Evolutionary conservation across 495 filamentous ascomycete genomes (phyloP), one percentile per base, ranked within the genome.

Genomic region (Acidiella bohemica): DNA sequence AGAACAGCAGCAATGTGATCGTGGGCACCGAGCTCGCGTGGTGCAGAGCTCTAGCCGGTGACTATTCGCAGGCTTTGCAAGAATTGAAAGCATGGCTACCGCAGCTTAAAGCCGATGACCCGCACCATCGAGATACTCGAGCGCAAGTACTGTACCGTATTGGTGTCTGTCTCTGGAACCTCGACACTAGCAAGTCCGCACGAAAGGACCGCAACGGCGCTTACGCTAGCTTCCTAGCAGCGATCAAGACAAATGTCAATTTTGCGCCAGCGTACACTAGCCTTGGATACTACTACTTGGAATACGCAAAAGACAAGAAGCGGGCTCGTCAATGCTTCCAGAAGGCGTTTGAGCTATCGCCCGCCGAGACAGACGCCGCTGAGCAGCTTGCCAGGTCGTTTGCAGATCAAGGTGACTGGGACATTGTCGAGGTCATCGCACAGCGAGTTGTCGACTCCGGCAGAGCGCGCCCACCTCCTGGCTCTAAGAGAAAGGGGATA

Each of bases 371-470:
- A 1, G 68, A 80, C 51, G 84, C 90, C 32, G 90, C 90, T 3
- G 82, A 96, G 59, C 73, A 84, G 20, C 73, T 99, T 9, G 84
- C 88, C 8, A 68, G 70, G 29, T 73, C 72, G 1, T 99, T 93
- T 53, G 86, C 92, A 0, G 77, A 93, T 44, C 76, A 82, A 39
- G 73, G 80, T 14, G 90, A 96, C 49, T 99, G 90, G 90, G 92
- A 96, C 39, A 72, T 92, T 20, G 90, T 99, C 1, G 90, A 96
- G 61, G 75, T 84, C 6, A 74, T 96, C 22, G 79, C 90, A 10
- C 84, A 88, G 56, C 73, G 90, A 36, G 87, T 94, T 0, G 76
- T 94, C 1, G 85, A 95, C 39, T 93, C 88, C 4, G 92, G 92
- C 41, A 86, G 83, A 54, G 79, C 82, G 32, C 80, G 78, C 52